phyloP scores from a whole-genome alignment of 2,329 filamentous ascomycete species.

The Mycosphaerelloides madeirae region DNA sequence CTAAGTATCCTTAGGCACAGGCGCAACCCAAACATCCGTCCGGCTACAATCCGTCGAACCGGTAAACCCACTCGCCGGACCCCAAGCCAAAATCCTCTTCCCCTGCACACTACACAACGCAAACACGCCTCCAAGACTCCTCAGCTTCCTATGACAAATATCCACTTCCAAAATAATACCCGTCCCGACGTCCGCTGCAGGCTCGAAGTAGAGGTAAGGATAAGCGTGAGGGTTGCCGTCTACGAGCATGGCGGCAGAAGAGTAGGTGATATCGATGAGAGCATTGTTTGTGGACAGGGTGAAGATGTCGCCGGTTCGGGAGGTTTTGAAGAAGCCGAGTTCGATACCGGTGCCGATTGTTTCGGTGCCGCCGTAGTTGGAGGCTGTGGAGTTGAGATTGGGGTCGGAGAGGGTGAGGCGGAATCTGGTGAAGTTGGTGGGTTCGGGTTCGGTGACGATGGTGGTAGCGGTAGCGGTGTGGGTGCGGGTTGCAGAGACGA shows the following conservation, averaged over 20 bases:
- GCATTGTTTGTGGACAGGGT: slow-evolving; percentile 22
- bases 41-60: too few species aligned
- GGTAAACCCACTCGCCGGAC: background rate
- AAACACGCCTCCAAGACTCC: background rate
- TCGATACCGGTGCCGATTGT: background rate
- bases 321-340: slow-evolving; percentile 12
- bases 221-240: background rate
- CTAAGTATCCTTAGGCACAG: too few species aligned
- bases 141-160: too few species aligned
- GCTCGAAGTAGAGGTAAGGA: background rate
- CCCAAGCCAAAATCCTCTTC: background rate
- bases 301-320: slow-evolving; percentile 25
- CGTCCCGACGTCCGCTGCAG: too few species aligned
- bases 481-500: background rate
- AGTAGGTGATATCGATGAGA: background rate
- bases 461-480: background rate
- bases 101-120: background rate
- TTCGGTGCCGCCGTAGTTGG: background rate
- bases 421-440: background rate
- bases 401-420: background rate
- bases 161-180: too few species aligned
- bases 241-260: background rate
- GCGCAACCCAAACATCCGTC: too few species aligned
- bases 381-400: background rate
- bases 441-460: background rate